Evolutionary conservation across 805 yeast genomes (phyloP).

Genomic region (Metahyphopichia silvanorum): DNA sequence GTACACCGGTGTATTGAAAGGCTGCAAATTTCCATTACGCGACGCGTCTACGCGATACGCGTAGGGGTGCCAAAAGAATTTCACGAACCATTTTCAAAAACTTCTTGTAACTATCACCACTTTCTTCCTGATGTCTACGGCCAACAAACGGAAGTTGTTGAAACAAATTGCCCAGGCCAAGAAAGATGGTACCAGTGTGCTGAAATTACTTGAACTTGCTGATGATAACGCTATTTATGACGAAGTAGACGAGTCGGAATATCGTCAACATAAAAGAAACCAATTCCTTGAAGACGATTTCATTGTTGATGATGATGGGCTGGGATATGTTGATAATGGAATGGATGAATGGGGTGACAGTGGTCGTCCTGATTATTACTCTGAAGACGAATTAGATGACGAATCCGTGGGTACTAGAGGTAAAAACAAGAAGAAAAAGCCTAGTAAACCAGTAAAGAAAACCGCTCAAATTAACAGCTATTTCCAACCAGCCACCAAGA

Average conservation of each 20-base stretch:
- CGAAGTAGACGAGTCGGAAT: conserved; percentile 80
- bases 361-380: conserved; percentile 46
- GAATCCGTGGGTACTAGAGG: conserved; percentile 14
- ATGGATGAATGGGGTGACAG: conserved; percentile 80
- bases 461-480: conserved; percentile 51
- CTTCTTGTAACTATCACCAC: neutral
- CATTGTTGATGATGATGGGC: conserved; percentile 91
- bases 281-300: conserved; percentile 87
- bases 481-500: conserved; percentile 37
- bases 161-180: conserved; percentile 65
- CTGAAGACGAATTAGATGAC: conserved; percentile 51
- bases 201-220: conserved; percentile 39
- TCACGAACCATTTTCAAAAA: neutral
- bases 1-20: too few species aligned
- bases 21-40: too few species aligned
- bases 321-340: conserved; percentile 92
- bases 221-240: conserved; percentile 65
- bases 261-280: conserved; percentile 70
- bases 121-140: conserved; percentile 1
- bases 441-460: conserved; percentile 34
- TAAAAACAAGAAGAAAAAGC: conserved; percentile 20
- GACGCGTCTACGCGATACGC: too few species aligned
- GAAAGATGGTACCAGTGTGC: conserved; percentile 50
- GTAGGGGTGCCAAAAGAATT: neutral
- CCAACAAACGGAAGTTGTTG: conserved; percentile 40